A percentile compares a stretch with the other conserved stretches of the same genome.
phyloP scores from a whole-genome alignment of 2,329 filamentous ascomycete genomes.

The Arthrobotrys musiformis region DNA sequence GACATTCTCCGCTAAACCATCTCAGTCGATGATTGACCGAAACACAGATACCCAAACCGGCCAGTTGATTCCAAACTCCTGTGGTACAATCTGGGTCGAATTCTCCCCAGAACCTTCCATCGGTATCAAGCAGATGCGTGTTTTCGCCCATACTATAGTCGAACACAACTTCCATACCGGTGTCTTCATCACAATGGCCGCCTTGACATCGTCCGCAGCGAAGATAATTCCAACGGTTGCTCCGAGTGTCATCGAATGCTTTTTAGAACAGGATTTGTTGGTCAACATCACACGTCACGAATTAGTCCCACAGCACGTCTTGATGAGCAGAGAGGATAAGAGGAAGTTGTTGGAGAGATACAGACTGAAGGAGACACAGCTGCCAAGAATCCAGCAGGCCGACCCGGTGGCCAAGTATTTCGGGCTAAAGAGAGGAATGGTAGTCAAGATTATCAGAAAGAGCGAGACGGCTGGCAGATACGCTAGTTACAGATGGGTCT shows the following conservation, averaged over 20 bases:
- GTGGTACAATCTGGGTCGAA: slow-evolving; percentile 91
- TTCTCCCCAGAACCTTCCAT: slow-evolving; percentile 84
- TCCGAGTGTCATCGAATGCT: slow-evolving; percentile 87
- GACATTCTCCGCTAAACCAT: slow-evolving; percentile 87
- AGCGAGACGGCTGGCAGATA: slow-evolving; percentile 96
- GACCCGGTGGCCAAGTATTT: slow-evolving; percentile 94
- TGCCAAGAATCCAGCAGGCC: slow-evolving; percentile 88
- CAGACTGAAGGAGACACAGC: slow-evolving; percentile 94
- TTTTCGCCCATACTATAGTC: slow-evolving; percentile 84
- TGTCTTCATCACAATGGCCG: slow-evolving; percentile 84
- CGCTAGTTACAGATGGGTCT: slow-evolving; percentile 85
- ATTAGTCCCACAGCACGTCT: slow-evolving; percentile 90
- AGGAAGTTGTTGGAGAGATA: slow-evolving; percentile 84
- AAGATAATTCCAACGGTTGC: slow-evolving; percentile 84
- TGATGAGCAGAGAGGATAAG: slow-evolving; percentile 92
- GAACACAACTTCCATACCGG: slow-evolving; percentile 86
- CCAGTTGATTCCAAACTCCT: slow-evolving; percentile 73
- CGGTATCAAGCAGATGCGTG: slow-evolving; percentile 90
- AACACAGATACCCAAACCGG: slow-evolving; percentile 78
- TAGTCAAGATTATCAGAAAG: slow-evolving; percentile 97
- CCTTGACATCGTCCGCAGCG: slow-evolving; percentile 85
- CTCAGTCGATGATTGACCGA: slow-evolving; percentile 83
- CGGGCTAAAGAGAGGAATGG: slow-evolving; percentile 87
- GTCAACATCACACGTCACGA: slow-evolving; percentile 99
- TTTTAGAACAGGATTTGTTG: slow-evolving; percentile 92